phyloP scores from a whole-genome alignment of 257 asterid genomes.

The Nicotiana sylvestris region DNA sequence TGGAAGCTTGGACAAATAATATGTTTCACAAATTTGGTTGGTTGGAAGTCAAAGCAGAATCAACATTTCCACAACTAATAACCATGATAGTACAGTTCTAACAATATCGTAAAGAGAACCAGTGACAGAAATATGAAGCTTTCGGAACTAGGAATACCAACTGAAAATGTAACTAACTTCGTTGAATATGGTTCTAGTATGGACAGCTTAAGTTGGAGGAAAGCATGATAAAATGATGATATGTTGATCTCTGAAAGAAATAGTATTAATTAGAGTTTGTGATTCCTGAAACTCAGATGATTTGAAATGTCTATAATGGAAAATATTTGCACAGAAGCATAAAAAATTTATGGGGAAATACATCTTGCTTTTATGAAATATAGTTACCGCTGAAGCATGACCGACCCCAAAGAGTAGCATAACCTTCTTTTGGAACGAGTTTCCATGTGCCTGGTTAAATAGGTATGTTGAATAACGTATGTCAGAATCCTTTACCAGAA shows the following conservation, averaged over 20 bases:
- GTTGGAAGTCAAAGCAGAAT: background rate
- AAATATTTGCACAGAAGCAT: background rate
- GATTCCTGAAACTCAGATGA: background rate
- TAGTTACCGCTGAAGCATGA: slow-evolving; percentile 67
- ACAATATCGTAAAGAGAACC: background rate
- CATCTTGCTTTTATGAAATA: background rate
- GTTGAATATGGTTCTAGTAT: background rate
- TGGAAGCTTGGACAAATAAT: background rate
- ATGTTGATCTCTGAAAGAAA: background rate
- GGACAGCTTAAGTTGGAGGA: background rate
- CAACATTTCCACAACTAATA: background rate
- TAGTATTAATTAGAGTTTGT: background rate
- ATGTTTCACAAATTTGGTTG: background rate
- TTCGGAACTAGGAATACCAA: background rate
- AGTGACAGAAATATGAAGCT: background rate
- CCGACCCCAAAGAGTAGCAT: slow-evolving; percentile 76
- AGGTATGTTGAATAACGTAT: background rate
- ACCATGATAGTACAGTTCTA: background rate
- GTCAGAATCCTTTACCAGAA: background rate
- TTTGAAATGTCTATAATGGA: background rate
- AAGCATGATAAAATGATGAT: background rate
- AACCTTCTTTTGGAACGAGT: slow-evolving; percentile 93
- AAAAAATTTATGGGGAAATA: background rate
- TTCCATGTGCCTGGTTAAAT: slow-evolving; percentile 69
- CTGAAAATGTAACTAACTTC: background rate